Evolutionary conservation across 805 yeast genomes (phyloP).

Genomic region (Lipomyces chichibuensis): DNA sequence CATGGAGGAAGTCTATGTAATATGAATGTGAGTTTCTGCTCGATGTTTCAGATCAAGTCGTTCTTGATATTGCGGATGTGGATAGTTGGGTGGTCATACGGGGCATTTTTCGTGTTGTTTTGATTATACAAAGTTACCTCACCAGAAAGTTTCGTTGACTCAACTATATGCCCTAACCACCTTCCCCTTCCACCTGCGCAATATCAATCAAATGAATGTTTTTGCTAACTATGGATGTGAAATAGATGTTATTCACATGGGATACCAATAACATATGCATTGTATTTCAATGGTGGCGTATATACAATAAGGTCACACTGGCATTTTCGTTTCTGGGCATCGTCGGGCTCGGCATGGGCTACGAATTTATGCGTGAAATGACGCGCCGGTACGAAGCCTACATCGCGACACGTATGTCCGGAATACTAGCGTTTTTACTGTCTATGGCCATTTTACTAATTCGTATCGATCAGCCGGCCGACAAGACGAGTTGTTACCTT

Average conservation of each 20-base stretch:
- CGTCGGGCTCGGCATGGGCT: slow-evolving; percentile 34
- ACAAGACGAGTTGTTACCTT: slow-evolving; percentile 22
- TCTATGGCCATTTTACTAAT: background rate
- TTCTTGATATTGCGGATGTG: background rate
- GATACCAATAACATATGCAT: slow-evolving; percentile 27
- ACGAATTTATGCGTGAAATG: slow-evolving; percentile 32
- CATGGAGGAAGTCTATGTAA: slow-evolving; percentile 4
- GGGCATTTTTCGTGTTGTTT: too few relatives aligned
- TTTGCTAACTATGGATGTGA: background rate
- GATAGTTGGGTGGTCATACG: too few relatives aligned
- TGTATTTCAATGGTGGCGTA: slow-evolving; percentile 35
- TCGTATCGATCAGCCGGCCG: background rate
- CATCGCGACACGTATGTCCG: slow-evolving; percentile 5
- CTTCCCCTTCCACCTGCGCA: background rate
- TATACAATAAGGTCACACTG: slow-evolving; percentile 22
- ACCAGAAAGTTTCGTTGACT: too few relatives aligned
- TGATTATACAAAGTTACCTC: too few relatives aligned
- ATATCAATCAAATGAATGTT: too few relatives aligned
- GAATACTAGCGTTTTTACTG: background rate
- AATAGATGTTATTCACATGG: slow-evolving; percentile 36
- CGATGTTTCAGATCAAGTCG: background rate
- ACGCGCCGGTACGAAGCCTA: slow-evolving; percentile 32
- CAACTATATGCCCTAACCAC: background rate
- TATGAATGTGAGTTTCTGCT: slow-evolving; percentile 6
- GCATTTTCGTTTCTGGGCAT: slow-evolving; percentile 35